Conservation (phyloP, 78 protist genomes). For the Protostelium mycophagum region DNA sequence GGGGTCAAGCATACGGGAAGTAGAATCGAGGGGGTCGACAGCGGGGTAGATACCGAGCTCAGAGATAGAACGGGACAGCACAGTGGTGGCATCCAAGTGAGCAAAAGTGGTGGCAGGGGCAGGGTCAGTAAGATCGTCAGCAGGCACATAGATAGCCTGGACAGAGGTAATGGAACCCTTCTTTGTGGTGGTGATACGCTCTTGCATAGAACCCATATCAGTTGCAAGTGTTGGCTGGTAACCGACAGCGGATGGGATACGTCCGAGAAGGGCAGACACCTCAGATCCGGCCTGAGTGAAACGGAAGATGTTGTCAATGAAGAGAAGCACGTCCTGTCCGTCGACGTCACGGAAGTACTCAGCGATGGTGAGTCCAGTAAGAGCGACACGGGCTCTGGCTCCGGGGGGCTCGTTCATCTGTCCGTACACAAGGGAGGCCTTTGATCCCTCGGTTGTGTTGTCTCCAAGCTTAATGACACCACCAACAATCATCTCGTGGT, state of each 20-base stretch:
- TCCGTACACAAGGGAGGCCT: constrained; percentile 98
- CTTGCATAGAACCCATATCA: constrained; percentile 97
- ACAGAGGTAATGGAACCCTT: constrained; percentile 99
- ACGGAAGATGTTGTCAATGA: constrained; percentile 99
- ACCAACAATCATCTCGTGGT: constrained; percentile 94
- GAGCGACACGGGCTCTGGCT: constrained; percentile 99
- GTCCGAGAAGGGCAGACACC: constrained; percentile 99
- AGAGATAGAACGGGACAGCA: constrained; percentile 94
- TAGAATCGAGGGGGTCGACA: constrained; percentile 97
- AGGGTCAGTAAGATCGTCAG: constrained; percentile 99
- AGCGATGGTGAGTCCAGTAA: constrained; percentile 96
- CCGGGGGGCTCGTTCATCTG: constrained; percentile 99
- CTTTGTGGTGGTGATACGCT: constrained; percentile 98
- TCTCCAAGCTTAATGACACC: constrained; percentile 93
- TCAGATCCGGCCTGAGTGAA: constrained; percentile 99
- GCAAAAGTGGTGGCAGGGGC: constrained; percentile 99
- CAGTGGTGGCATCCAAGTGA: constrained; percentile 99
- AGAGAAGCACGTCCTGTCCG: constrained; percentile 97
- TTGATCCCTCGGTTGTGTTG: constrained; percentile 71
- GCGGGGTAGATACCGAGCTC: constrained; percentile 99
- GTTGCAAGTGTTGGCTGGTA: constrained; percentile 99
- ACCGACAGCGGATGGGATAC: constrained; percentile 99
- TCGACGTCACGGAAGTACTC: constrained; percentile 99
- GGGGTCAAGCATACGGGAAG: constrained; percentile 97
- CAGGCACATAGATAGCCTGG: constrained; percentile 99